A percentile compares a stretch with the other conserved stretches of the same genome.
These are phyloP conservation scores for Daldinia bambusicola DNA, from an alignment of 495 filamentous ascomycete species.

Conservation along the genomic window DNA sequence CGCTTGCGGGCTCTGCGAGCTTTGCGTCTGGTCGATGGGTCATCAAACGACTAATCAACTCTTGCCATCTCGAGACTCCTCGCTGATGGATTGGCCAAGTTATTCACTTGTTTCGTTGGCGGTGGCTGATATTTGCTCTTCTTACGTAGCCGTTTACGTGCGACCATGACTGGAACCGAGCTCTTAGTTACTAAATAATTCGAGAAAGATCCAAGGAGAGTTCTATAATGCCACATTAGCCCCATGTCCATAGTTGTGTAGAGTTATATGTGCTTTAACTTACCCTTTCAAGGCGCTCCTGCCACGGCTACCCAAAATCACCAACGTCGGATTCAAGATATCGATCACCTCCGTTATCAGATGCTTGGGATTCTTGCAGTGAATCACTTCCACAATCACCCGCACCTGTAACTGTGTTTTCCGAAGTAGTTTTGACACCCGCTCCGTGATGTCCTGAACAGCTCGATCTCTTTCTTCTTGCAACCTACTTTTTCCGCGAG, in stretches of 20 bases:
- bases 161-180: slow-evolving; percentile 95
- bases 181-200: slow-evolving; percentile 97
- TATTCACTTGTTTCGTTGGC: slow-evolving; percentile 73
- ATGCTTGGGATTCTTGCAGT: slow-evolving; percentile 94
- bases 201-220: slow-evolving; percentile 88
- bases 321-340: slow-evolving; percentile 87
- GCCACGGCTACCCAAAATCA: slow-evolving; percentile 89
- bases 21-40: not conserved
- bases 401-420: slow-evolving; percentile 92
- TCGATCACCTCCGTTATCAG: slow-evolving; percentile 92
- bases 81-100: slow-evolving; percentile 69
- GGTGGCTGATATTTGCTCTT: slow-evolving; percentile 74
- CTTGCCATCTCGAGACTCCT: slow-evolving; percentile 72
- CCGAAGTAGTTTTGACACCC: slow-evolving; percentile 82
- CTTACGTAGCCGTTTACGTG: slow-evolving; percentile 80
- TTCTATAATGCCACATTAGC: slow-evolving; percentile 37
- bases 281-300: slow-evolving; percentile 93
- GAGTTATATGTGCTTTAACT: slow-evolving; percentile 45
- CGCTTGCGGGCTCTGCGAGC: not conserved
- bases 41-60: slow-evolving; percentile 63
- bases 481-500: slow-evolving; percentile 60
- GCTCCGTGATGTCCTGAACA: slow-evolving; percentile 77
- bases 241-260: not conserved
- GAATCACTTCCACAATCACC: slow-evolving; percentile 93
- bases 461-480: slow-evolving; percentile 83